Percentiles rank a stretch among this genome's conserved stretches.
Conservation (phyloP, 108 stramenopile species). For the Cyclotella choctawhatcheeana region DNA sequence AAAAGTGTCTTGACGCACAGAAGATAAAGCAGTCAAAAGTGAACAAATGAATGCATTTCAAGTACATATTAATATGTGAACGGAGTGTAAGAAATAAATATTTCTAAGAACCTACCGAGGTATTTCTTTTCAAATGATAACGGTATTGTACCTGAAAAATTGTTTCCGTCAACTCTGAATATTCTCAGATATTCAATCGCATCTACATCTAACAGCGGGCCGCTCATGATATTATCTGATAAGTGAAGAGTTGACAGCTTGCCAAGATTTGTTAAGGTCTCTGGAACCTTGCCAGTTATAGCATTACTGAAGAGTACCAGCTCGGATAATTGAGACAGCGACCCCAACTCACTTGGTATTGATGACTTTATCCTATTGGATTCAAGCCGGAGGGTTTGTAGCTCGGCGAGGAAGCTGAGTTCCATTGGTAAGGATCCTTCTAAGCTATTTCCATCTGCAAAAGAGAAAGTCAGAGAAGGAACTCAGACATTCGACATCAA, state of each 20-base stretch:
- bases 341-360: neutral
- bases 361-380: neutral
- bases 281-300: neutral
- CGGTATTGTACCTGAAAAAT: neutral
- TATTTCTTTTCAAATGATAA: neutral
- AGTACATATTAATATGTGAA: no score
- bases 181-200: neutral
- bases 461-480: no score
- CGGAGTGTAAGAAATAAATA: neutral
- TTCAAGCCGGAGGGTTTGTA: slow-evolving; percentile 4
- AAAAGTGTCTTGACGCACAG: neutral
- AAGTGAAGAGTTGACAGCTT: slow-evolving; percentile 7
- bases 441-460: neutral
- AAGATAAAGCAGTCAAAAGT: neutral
- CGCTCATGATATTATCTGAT: slow-evolving; percentile 6
- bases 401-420: neutral
- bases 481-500: neutral
- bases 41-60: neutral
- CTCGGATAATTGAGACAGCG: slow-evolving; percentile 2
- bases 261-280: neutral
- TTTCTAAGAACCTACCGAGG: neutral
- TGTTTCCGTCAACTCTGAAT: slow-evolving; percentile 12
- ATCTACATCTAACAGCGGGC: neutral
- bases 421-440: slow-evolving; percentile 5
- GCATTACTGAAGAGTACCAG: slow-evolving; percentile 5